Percentiles rank a stretch among this genome's conserved stretches.
phyloP scores from a whole-genome alignment of 2,329 filamentous ascomycete species.

The Fusarium euwallaceae region DNA sequence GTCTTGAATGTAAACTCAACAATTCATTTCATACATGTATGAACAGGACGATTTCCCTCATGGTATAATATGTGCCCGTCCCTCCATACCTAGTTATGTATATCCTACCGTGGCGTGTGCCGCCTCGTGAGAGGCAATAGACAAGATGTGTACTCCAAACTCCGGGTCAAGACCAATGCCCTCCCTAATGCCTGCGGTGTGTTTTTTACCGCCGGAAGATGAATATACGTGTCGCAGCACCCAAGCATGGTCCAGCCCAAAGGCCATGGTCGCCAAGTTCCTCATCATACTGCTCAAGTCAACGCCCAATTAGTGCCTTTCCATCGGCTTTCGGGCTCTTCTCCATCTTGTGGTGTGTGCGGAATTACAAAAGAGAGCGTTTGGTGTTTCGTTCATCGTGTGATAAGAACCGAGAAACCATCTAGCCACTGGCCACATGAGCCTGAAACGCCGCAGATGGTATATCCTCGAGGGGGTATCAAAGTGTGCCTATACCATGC shows the following conservation, averaged over 20 bases:
- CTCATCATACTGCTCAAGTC: constrained; percentile 17
- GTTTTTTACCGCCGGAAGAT: constrained; percentile 25
- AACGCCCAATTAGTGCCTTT: constrained; percentile 30
- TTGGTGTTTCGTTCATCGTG: constrained; percentile 45
- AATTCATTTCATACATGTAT: constrained; percentile 18
- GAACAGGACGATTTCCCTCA: constrained; percentile 30
- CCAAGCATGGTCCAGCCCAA: constrained; percentile 3
- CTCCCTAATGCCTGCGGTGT: constrained; percentile 25
- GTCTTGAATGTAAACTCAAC: constrained; percentile 1
- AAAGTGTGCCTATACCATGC: constrained; percentile 77
- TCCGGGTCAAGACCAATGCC: constrained; percentile 29
- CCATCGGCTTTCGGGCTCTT: constrained; percentile 16
- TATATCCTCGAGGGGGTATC: constrained; percentile 90
- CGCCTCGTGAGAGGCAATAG: constrained; percentile 21
- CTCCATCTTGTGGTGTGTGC: constrained; percentile 31
- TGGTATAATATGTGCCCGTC: constrained; percentile 36
- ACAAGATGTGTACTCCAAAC: constrained; percentile 35
- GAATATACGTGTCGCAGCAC: constrained; percentile 17
- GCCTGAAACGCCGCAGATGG: constrained; percentile 87
- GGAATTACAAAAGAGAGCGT: constrained; percentile 9
- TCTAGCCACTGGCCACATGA: constrained; percentile 86
- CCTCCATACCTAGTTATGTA: constrained; percentile 21
- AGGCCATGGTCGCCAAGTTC: neutral
- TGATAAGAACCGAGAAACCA: constrained; percentile 83
- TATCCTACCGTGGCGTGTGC: constrained; percentile 27